These are phyloP conservation scores for Tarenaya hassleriana DNA, from an alignment of 345 rosid species.

Conservation along the genomic window DNA sequence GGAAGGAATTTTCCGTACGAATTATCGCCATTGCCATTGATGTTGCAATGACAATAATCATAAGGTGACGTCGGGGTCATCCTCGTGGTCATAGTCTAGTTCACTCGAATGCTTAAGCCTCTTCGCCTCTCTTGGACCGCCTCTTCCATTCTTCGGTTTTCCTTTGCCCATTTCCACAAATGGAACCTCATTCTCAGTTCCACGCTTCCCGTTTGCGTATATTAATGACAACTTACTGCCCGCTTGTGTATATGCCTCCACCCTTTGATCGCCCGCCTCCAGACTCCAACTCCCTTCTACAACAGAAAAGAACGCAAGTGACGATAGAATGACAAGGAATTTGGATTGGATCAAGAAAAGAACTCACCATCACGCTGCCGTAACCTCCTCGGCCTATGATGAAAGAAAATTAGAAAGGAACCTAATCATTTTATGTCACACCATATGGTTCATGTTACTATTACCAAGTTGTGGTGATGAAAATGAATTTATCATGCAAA, in stretches of 20 bases:
- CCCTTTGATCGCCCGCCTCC: constrained; percentile 55
- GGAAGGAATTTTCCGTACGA: too few relatives aligned
- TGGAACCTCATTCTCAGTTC: not conserved
- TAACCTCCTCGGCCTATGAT: constrained; percentile 74
- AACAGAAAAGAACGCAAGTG: constrained; percentile 4
- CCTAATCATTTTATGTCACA: too few relatives aligned
- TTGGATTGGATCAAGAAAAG: not conserved
- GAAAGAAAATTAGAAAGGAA: constrained; percentile 12
- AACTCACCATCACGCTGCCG: constrained; percentile 71
- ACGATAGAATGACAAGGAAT: too few relatives aligned
- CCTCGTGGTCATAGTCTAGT: constrained; percentile 69
- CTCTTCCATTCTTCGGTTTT: constrained; percentile 81
- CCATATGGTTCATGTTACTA: too few relatives aligned
- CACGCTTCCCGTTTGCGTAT: not conserved
- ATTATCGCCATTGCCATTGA: too few relatives aligned
- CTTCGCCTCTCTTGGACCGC: constrained; percentile 52
- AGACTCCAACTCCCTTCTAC: constrained; percentile 55
- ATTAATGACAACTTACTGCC: constrained; percentile 48
- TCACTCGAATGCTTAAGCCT: constrained; percentile 52
- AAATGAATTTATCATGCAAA: too few relatives aligned
- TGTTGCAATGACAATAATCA: not conserved
- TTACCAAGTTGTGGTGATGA: too few relatives aligned
- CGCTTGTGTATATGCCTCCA: constrained; percentile 49
- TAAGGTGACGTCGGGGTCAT: constrained; percentile 49
- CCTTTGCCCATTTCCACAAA: constrained; percentile 33